phyloP scores from a whole-genome alignment of 2,329 filamentous ascomycete species.

The Botrytis pseudocinerea region DNA sequence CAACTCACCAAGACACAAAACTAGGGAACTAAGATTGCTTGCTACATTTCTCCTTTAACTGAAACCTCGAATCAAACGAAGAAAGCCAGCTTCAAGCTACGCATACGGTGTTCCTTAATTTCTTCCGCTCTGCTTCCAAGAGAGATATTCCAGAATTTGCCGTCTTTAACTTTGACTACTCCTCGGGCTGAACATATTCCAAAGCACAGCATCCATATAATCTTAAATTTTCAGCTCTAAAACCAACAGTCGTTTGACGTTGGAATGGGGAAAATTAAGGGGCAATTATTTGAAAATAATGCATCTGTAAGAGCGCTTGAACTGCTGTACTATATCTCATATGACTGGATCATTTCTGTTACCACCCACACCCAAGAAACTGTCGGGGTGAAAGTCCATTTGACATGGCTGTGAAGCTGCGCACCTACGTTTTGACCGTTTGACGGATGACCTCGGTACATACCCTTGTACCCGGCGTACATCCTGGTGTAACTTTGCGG shows the following conservation, averaged over 20 bases:
- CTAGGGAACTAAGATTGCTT: not conserved
- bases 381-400: not conserved
- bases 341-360: conserved; percentile 4
- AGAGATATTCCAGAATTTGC: not conserved
- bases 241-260: not conserved
- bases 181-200: not conserved
- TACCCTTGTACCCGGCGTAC: not conserved
- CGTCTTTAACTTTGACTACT: not conserved
- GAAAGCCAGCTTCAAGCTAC: too few relatives aligned
- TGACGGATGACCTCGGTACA: not conserved
- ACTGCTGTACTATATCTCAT: not conserved
- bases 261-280: not conserved
- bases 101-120: not conserved
- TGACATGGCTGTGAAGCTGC: not conserved
- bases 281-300: not conserved
- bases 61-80: not conserved
- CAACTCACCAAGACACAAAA: not conserved
- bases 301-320: too few relatives aligned
- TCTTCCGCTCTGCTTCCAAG: not conserved
- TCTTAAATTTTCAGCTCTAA: not conserved
- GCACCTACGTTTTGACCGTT: not conserved
- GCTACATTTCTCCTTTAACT: not conserved
- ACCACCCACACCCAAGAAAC: not conserved
- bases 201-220: not conserved
- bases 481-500: not conserved